Evolutionary conservation across 306 rosid species (phyloP), one percentile per base, ranked within the genome.

Genomic region (Fragaria nilgerrensis): DNA sequence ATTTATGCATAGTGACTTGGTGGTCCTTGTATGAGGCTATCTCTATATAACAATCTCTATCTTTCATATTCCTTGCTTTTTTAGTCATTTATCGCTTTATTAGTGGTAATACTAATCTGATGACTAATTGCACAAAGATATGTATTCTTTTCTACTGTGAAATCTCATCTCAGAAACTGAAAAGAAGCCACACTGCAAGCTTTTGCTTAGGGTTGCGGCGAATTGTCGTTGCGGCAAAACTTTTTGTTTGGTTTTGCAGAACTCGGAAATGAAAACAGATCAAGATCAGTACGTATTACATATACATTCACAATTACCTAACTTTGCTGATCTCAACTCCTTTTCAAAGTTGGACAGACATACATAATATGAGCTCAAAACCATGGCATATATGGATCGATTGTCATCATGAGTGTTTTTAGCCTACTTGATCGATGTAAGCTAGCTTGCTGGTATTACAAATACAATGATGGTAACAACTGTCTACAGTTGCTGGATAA

Each of bases 11-110:
- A 72, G 82, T 72, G 82, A 77, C 72, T 62, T 41, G 1, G 78
- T 62, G 78, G 78, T 75, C 78, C 78, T 45, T 45, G 36, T 64
- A 65, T 65, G 16, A 66, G 47, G 70, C 48, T 37, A 37, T 66
- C 48, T 74, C 77, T 58, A 32, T 74, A 34, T 67, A 75, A 77
- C 80, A 13, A 84, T 85, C 87, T 79, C 72, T 74, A 41, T 87
- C 84, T 82, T 79, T 76, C 62, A 80, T 83, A 85, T 86, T 79
- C 83, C 78, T 17, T 43, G 0, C 45, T 43, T 43, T 12, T 43
- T 8, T 43, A 43, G 45, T 43, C 20, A 67, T 78, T 39, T 77
- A 67, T 78, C 39, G 20, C 63, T 65, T 72, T 77, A 36, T 66
- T 66, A 8, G 2, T 34, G 23, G 22, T 56, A 22, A 56, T 64